A percentile compares a stretch with the other conserved stretches of the same genome.
Conservation (phyloP, 352 stramenopile species). For the Phytopythium cucurbitacearum region DNA sequence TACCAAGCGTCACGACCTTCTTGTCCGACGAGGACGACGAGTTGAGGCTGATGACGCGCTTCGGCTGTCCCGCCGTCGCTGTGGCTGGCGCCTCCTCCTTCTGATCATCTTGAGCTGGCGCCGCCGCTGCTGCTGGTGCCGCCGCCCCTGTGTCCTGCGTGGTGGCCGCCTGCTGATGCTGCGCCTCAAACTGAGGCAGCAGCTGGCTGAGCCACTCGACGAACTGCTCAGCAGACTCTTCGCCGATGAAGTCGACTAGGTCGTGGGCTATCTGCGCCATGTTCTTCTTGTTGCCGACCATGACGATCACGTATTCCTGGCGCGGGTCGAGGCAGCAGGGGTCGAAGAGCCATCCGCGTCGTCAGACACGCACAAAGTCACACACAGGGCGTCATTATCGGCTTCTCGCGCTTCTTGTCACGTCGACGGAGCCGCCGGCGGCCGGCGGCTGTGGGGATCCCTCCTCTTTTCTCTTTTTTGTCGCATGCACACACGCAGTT, state of each 20-base stretch:
- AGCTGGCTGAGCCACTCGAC: slow-evolving; percentile 62
- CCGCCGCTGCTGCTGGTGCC: slow-evolving; percentile 2
- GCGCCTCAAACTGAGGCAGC: slow-evolving; percentile 43
- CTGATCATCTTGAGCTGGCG: slow-evolving; percentile 7
- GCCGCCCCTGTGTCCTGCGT: slow-evolving; percentile 6
- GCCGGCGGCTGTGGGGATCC: not conserved
- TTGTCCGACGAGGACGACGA: slow-evolving; percentile 29
- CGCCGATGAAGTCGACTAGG: slow-evolving; percentile 82
- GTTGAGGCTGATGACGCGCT: slow-evolving; percentile 68
- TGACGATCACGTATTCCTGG: slow-evolving; percentile 77
- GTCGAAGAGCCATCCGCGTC: not conserved
- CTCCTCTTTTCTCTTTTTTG: slow-evolving; percentile 19
- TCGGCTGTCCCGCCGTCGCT: slow-evolving; percentile 16
- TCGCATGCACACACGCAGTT: slow-evolving; percentile 11
- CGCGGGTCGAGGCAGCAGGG: not conserved
- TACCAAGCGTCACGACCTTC: slow-evolving; percentile 41
- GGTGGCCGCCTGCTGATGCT: slow-evolving; percentile 10
- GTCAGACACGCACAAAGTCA: slow-evolving; percentile 12
- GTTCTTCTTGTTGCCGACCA: slow-evolving; percentile 86
- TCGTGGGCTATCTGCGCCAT: slow-evolving; percentile 81
- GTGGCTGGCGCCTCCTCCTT: not conserved
- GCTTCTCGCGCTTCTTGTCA: slow-evolving; percentile 14
- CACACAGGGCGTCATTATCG: slow-evolving; percentile 16
- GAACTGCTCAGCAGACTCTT: slow-evolving; percentile 70
- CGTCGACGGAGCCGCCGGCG: no score